Base-by-base conservation (phyloP, 83 land plant genomes). In the Picea mariana region DNA sequence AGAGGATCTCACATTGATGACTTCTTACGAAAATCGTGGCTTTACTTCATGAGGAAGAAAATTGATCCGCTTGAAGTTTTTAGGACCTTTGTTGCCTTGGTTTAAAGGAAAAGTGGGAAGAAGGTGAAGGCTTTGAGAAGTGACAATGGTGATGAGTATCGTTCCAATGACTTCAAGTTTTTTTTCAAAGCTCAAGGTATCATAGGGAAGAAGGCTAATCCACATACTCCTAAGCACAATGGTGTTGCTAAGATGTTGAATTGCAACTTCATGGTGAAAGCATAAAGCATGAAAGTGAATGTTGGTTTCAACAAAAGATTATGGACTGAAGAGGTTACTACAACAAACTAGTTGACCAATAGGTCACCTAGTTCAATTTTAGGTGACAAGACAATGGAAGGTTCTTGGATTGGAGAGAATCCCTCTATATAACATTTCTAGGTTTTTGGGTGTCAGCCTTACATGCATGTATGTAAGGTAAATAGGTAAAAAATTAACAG, bases 181-280 rank as follows among this genome's bases (percentile, higher is more conserved):
- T 49, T 49, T 49, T 49, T 49, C 1, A 9, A 49, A 49, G 0
- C 11, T 9, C 0, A 9, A 9, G 9, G 65, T 17, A 62, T 62
- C 3, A 1, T 0, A 62, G 3, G 63, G 7, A 6, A 18, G 0
- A 20, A 62, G 1, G 0, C n/a, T 0, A 62, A 0, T 0, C 65
- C 65, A 18, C 21, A 62, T n/a, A 62, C 18, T n/a, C 65, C 21
- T 66, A 24, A 20, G 0, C 4, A 66, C 1, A 66, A 24, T 66
- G 68, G 26, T 66, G 34, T 66, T 21, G 31, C 1, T n/a, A 2
- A 24, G 31, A 66, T 0, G 34, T n/a, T 66, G 31, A 66, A 66
- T 24, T 0, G 68, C 7, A 66, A 0, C 24, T 24, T 0, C 0
- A 66, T 24, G 68, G 68, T 24, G 12, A 66, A 66, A 21, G 34